Evolutionary conservation across 345 rosid genomes (phyloP).

Genomic region (Brassica rapa): DNA sequence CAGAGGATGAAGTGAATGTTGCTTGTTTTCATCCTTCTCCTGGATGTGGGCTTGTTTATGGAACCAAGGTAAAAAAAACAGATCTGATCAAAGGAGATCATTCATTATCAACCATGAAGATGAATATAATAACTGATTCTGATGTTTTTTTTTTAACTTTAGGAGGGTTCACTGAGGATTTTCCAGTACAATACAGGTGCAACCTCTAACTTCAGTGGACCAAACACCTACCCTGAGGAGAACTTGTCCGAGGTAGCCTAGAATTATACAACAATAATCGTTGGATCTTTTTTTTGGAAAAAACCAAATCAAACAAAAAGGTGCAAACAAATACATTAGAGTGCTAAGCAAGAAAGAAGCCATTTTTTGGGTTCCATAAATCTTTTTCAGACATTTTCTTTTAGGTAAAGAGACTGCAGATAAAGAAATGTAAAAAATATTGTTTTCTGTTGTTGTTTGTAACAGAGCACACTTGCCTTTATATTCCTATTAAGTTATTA

Average conservation of each 20-base stretch:
- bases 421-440: slow-evolving; percentile 8
- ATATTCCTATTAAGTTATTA: neutral
- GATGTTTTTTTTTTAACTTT: neutral
- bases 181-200: slow-evolving; percentile 62
- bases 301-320: slow-evolving; percentile 28
- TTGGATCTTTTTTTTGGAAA: slow-evolving; percentile 32
- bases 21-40: slow-evolving; percentile 95
- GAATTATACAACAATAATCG: slow-evolving; percentile 43
- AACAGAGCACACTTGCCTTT: neutral
- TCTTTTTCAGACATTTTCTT: neutral
- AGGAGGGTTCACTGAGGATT: slow-evolving; percentile 92
- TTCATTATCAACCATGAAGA: neutral
- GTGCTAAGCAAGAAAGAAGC: slow-evolving; percentile 60
- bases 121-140: neutral
- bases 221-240: slow-evolving; percentile 51
- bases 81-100: neutral
- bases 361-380: neutral
- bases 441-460: neutral
- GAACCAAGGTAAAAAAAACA: slow-evolving; percentile 69
- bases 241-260: slow-evolving; percentile 59
- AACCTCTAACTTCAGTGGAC: slow-evolving; percentile 46
- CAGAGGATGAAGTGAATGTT: slow-evolving; percentile 97
- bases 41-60: slow-evolving; percentile 83
- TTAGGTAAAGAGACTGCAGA: neutral
- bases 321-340: slow-evolving; percentile 55